Evolutionary conservation across 2,329 filamentous ascomycete species (phyloP).

Genomic region (Cytospora piceicola): DNA sequence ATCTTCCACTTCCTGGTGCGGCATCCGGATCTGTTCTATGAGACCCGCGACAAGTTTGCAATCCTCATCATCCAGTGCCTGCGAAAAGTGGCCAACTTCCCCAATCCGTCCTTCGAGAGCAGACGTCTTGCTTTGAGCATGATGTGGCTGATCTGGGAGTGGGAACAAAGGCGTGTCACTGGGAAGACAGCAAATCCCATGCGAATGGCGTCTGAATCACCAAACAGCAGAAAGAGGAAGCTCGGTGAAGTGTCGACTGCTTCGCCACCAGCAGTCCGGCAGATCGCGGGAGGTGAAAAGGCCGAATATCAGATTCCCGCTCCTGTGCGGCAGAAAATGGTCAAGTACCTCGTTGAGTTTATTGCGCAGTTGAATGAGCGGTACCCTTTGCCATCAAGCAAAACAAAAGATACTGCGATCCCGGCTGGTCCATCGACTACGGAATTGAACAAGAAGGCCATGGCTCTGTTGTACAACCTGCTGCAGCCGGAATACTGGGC

Average conservation of each 20-base stretch:
- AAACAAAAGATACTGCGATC: slow-evolving; percentile 59
- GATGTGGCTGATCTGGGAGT: slow-evolving; percentile 87
- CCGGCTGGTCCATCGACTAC: slow-evolving; percentile 58
- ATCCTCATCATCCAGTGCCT: slow-evolving; percentile 86
- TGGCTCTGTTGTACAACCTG: slow-evolving; percentile 80
- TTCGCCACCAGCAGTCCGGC: slow-evolving; percentile 57
- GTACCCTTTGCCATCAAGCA: slow-evolving; percentile 74
- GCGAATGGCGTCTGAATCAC: slow-evolving; percentile 64
- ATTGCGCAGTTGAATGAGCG: slow-evolving; percentile 89
- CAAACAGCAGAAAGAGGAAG: slow-evolving; percentile 74
- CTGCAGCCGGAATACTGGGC: slow-evolving; percentile 89
- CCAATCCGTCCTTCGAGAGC: slow-evolving; percentile 85
- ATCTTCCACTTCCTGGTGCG: slow-evolving; percentile 97
- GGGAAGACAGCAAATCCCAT: slow-evolving; percentile 50
- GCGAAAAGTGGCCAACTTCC: slow-evolving; percentile 81
- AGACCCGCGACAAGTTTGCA: slow-evolving; percentile 89
- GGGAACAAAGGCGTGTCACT: slow-evolving; percentile 83
- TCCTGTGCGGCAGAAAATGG: slow-evolving; percentile 73
- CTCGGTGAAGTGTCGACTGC: slow-evolving; percentile 64
- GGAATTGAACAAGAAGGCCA: slow-evolving; percentile 84
- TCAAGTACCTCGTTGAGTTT: slow-evolving; percentile 95
- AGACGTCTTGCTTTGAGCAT: slow-evolving; percentile 90
- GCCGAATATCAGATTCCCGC: slow-evolving; percentile 71
- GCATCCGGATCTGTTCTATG: slow-evolving; percentile 92
- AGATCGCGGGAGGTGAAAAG: slow-evolving; percentile 53